Base-by-base conservation (phyloP, 768 basidiomycete species). In the Mycena polygramma region DNA sequence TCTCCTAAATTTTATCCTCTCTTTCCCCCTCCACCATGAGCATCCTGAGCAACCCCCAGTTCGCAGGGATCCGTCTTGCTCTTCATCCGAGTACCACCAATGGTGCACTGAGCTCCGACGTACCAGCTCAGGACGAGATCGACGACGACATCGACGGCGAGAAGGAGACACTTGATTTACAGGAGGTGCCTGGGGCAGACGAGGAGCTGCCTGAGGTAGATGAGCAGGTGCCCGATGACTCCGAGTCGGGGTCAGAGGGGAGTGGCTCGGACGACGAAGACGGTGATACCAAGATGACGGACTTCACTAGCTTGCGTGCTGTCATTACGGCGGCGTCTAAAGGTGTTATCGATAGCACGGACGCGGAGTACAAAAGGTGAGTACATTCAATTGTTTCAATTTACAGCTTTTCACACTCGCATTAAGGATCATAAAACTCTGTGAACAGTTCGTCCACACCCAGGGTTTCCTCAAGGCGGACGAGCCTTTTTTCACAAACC, bases 281-380 rank as follows among this genome's bases (percentile, higher is more conserved):
- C 39, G 55, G 70, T 30, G 63, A 69, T 45, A 15, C 26, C 8
- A 52, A 51, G 30, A 70, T 70, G 57, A 24, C 17, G 4, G 48
- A 69, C 46, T 10, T 67, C 2, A 39, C 45, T 17, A n/a, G n/a
- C 48, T 11, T 69, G 43, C 68, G 30, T 20, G n/a, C 55, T 13
- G 74, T 76, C 43, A 68, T 77, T 49, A 63, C 51, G 36, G 69
- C 67, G 51, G 78, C 77, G 1, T 79, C 77, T 13, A 81, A 81
- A 57, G 78, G 80, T 14, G 77, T 82, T 35, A 74, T 76, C 2
- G 76, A 82, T n/a, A 69, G 70, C 24, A 81, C 78, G 7, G 74
- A 79, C 63, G 57, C 63, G 0, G 76, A 79, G 30, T 81, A 82
- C 70, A 70, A 70, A 53, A 61, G 76, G 82, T 81, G n/a, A 74